phyloP scores from a whole-genome alignment of 345 rosid species.

The Boechera divaricarpa region DNA sequence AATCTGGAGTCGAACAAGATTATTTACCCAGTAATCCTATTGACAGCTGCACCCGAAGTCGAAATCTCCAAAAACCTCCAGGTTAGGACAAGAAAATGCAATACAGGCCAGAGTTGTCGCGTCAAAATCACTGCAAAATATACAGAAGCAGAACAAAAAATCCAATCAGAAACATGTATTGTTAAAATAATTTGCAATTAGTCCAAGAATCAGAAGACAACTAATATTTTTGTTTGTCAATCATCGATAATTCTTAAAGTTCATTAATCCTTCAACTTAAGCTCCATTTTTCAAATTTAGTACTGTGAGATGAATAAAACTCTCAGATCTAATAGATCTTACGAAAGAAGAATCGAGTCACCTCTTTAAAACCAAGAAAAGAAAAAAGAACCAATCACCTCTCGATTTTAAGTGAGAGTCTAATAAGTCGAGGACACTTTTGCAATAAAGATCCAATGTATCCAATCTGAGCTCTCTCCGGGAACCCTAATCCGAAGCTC shows the following conservation, averaged over 20 bases:
- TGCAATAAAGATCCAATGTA: conserved; percentile 83
- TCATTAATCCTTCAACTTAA: neutral
- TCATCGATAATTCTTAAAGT: neutral
- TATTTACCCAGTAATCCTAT: conserved; percentile 86
- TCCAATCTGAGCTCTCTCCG: conserved; percentile 67
- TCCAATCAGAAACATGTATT: neutral
- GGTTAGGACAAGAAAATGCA: conserved; percentile 90
- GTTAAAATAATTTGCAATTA: neutral
- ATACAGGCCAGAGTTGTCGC: conserved; percentile 92
- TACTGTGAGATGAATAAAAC: neutral
- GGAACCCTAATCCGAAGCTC: conserved; percentile 87
- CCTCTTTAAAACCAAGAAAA: too few relatives aligned
- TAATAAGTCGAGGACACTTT: conserved; percentile 78
- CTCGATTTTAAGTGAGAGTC: conserved; percentile 74
- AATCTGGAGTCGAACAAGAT: neutral
- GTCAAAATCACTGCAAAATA: conserved; percentile 74
- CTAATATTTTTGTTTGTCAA: neutral
- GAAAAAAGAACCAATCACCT: conserved; percentile 63
- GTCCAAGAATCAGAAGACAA: neutral
- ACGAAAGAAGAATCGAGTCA: conserved; percentile 49
- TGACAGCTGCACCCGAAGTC: conserved; percentile 60
- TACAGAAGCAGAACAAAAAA: neutral
- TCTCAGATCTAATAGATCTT: conserved; percentile 52
- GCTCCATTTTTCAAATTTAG: neutral
- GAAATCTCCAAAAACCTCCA: conserved; percentile 85